Base-by-base conservation (phyloP, 768 basidiomycete genomes). In the Trametes meyenii region DNA sequence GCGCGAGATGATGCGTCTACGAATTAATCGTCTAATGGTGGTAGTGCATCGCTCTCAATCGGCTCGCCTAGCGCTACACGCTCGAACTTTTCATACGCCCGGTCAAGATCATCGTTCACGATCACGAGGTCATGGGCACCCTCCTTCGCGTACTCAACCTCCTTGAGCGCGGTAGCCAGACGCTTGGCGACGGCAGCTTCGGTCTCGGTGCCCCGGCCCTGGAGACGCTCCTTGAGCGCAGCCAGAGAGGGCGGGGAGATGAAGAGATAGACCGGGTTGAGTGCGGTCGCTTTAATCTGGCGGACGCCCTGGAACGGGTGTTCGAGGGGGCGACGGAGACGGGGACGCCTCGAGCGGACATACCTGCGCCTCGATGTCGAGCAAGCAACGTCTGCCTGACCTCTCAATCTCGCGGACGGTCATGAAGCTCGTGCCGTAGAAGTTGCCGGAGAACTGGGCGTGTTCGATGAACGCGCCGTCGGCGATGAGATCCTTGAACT, bases 361-460 rank as follows among this genome's bases (percentile, higher is more conserved):
- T 71, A 92, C 94, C 88, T 98, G 96, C 11, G 91, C 88, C 70
- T 98, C 96, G 60, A 98, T 98, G 72, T 98, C 96, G 40, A 98
- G 83, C 60, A 98, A 88, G 72, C 96, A 98, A 13, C 93, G 85
- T 63, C 83, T 84, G 16, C 92, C 93, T 3, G 82, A 78, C 17
- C 81, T 74, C 38, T 85, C 80, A 26, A 97, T 88, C 33, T 82
- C 79, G 36, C 81, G 77, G 33, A 98, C 85, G 21, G 94, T 87
- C 63, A 85, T 80, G 63, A 88, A 86, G 66, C 89, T 93, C 5
- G 95, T 96, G n/a, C 96, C 96, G 70, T 98, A 98, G 68, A 84
- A 83, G 71, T 98, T 97, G 23, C 89, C 85, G 0, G 91, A 93
- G 76, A 96, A 98, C 73, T 96, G 87, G 16, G 96, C 94, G 67